phyloP scores from a whole-genome alignment of 345 rosid species.

The Geranium rotundifolium region DNA sequence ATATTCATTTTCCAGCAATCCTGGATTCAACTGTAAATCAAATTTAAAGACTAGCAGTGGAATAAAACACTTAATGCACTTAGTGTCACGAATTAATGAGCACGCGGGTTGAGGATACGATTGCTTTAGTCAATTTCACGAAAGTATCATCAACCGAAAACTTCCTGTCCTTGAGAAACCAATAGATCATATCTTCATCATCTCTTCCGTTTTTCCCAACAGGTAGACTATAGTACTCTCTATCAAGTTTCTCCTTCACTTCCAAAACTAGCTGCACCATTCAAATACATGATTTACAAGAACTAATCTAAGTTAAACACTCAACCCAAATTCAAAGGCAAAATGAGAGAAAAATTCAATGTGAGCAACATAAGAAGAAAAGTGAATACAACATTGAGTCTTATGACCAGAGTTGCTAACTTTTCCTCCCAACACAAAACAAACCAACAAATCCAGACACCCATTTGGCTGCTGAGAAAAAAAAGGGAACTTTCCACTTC shows the following conservation, averaged over 20 bases:
- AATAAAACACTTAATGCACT: not conserved
- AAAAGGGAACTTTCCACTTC: not conserved
- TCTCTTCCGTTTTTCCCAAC: conserved; percentile 80
- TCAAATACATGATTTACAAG: not conserved
- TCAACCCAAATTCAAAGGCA: not conserved
- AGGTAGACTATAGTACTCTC: conserved; percentile 44
- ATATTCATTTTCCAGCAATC: not conserved
- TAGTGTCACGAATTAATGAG: not conserved
- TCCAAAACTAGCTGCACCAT: conserved; percentile 58
- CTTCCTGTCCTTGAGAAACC: conserved; percentile 74
- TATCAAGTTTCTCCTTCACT: conserved; percentile 61
- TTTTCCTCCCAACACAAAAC: too few species aligned
- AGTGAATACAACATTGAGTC: too few species aligned
- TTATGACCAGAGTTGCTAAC: too few species aligned
- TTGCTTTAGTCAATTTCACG: conserved; percentile 57
- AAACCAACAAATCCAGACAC: not conserved
- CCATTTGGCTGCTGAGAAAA: too few species aligned
- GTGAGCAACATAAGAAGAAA: too few species aligned
- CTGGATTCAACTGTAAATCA: not conserved
- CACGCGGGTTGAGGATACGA: conserved; percentile 45
- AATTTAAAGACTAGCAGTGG: not conserved
- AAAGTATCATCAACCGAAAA: conserved; percentile 57
- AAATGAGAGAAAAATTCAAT: not conserved
- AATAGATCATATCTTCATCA: conserved; percentile 83
- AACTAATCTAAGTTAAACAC: not conserved